Evolutionary conservation across 768 basidiomycete genomes (phyloP).

Genomic region (Kockovaella imperatae): DNA sequence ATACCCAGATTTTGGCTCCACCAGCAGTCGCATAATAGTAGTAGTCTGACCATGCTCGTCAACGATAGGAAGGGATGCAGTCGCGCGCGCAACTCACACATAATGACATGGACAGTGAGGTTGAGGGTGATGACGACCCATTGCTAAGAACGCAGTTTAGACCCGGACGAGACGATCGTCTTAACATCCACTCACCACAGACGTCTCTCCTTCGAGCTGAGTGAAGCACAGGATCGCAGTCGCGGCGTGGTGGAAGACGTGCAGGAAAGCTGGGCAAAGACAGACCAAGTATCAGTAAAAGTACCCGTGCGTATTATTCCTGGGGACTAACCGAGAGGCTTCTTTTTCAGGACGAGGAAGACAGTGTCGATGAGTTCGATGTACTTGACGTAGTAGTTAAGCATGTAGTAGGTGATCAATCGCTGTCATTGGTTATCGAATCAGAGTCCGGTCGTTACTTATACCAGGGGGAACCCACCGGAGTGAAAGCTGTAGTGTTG

Average conservation of each 20-base stretch:
- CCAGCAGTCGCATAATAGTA: conserved; percentile 99
- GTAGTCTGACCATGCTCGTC: conserved; percentile 64
- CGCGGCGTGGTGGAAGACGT: conserved; percentile 98
- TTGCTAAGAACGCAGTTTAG: conserved; percentile 58
- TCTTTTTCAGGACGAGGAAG: conserved; percentile 97
- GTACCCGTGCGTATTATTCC: not conserved
- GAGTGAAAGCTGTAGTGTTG: conserved; percentile 68
- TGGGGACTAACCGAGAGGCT: conserved; percentile 67
- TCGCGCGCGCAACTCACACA: conserved; percentile 62
- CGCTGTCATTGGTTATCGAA: conserved; percentile 49
- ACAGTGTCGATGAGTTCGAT: conserved; percentile 92
- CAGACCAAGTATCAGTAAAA: not conserved
- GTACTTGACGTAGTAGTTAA: conserved; percentile 99
- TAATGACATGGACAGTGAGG: conserved; percentile 86
- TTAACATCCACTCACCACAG: conserved; percentile 77
- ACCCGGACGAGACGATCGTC: no score
- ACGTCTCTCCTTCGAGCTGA: conserved; percentile 89
- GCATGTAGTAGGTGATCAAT: conserved; percentile 93
- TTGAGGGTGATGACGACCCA: conserved; percentile 93
- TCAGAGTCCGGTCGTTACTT: not conserved
- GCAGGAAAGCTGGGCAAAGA: conserved; percentile 67
- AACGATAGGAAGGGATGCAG: not conserved
- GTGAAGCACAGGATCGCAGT: conserved; percentile 90
- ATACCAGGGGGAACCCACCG: conserved; percentile 52
- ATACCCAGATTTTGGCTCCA: conserved; percentile 93